Base-by-base conservation (phyloP, 1,284 basidiomycete genomes). In the Lentinula novae-zelandiae region DNA sequence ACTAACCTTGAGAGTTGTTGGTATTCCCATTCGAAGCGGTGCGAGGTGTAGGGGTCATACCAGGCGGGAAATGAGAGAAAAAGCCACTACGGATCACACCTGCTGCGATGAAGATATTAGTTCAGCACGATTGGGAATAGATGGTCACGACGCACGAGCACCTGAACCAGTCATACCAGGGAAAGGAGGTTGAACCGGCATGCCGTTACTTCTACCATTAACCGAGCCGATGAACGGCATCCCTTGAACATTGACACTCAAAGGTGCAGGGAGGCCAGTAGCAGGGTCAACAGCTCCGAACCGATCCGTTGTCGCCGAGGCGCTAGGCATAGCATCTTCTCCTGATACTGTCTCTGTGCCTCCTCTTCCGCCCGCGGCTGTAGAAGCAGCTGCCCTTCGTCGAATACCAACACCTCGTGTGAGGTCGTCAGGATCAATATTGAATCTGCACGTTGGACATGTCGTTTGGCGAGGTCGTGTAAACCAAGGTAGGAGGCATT, bases 401-500 rank as follows among this genome's bases (percentile, higher is more conserved):
- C 48, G 39, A 42, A 39, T 20, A 15, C 57, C 57, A 33, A 51
- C 33, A 39, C 51, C 31, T 6, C 50, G 22, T 5, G 87, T 89
- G 53, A 90, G 69, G 57, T 85, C 85, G 57, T 90, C 85, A 0
- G 89, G 90, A 67, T 92, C 89, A 58, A 92, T 81, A 65, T 92
- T 86, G 67, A 92, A 92, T 63, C 90, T 76, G 72, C 90, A 92
- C 0, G 87, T 87, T 0, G 90, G 90, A 67, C 90, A 92, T 0
- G 90, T 92, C 33, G 90, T 91, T 64, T 89, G 87, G 51, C 78
- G 79, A 10, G 87, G 87, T 61, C 86, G 78, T 6, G 88, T 83
- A 71, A 92, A 92, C 90, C 90, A 92, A 0, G 90, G 90, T 2
- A 88, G 70, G 27, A 92, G 79, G 71, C 89, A 92, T 0, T 84